A percentile compares a stretch with the other conserved stretches of the same genome.
Conservation (phyloP, 805 yeast species). For the Wickerhamomyces sydowiorum region DNA sequence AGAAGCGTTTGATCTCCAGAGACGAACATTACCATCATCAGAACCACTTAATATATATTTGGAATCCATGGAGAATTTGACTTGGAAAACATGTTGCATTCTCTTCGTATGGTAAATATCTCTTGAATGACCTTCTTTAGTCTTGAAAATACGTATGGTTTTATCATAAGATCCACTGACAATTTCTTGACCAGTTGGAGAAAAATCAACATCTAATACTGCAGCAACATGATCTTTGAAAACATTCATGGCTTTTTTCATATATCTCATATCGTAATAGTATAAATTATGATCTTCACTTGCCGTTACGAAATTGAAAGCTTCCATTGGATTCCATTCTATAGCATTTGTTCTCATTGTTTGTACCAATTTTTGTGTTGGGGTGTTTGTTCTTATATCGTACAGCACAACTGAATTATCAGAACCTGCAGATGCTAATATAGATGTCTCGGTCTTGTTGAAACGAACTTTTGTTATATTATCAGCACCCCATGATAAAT, state of each 20-base stretch:
- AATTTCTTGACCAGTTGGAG: constrained; percentile 95
- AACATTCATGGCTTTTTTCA: constrained; percentile 75
- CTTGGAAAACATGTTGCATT: constrained; percentile 91
- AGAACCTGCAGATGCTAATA: constrained; percentile 83
- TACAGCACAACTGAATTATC: constrained; percentile 89
- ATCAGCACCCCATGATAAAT: constrained; percentile 96
- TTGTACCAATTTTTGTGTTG: constrained; percentile 86
- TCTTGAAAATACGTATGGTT: constrained; percentile 75
- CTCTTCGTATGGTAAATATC: constrained; percentile 96
- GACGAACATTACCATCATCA: constrained; percentile 91
- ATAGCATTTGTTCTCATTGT: constrained; percentile 78
- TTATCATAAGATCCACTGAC: constrained; percentile 95
- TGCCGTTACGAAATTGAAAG: constrained; percentile 86
- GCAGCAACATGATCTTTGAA: constrained; percentile 96
- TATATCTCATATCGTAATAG: constrained; percentile 93
- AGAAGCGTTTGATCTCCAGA: constrained; percentile 88
- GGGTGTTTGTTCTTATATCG: constrained; percentile 85
- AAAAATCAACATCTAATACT: constrained; percentile 88
- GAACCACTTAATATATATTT: constrained; percentile 85
- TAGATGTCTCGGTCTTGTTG: constrained; percentile 84
- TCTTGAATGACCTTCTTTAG: constrained; percentile 83
- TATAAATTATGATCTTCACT: constrained; percentile 94
- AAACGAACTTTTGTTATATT: constrained; percentile 77
- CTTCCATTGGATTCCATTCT: constrained; percentile 98
- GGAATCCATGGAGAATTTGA: constrained; percentile 82